phyloP scores from a whole-genome alignment of 2,329 filamentous ascomycete genomes.

The Epichloe uncinata region DNA sequence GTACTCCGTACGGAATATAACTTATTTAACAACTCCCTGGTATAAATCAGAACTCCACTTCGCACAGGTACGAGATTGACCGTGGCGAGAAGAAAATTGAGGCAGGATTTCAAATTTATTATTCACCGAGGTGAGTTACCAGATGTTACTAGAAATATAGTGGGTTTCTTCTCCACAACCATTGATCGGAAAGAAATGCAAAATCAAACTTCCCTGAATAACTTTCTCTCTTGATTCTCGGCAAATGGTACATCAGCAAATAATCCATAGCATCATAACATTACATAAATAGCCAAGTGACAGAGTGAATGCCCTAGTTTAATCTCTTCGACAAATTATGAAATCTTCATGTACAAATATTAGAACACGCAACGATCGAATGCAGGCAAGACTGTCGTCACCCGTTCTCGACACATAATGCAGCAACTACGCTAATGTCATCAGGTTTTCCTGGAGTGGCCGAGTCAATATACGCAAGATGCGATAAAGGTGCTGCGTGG shows the following conservation, averaged over 20 bases:
- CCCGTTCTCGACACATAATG: constrained; percentile 49
- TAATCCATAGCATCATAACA: no score
- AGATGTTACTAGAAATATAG: no score
- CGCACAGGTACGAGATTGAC: background rate
- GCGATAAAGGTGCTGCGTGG: background rate
- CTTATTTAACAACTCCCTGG: no score
- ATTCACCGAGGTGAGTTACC: no score
- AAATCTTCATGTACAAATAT: background rate
- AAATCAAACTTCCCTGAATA: no score
- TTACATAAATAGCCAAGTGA: background rate
- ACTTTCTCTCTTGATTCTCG: no score
- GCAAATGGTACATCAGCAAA: no score
- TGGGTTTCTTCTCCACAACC: no score
- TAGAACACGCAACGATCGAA: background rate
- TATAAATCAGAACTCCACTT: no score
- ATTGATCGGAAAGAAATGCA: no score
- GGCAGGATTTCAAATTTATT: no score
- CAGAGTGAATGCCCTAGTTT: background rate
- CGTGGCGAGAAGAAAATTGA: background rate
- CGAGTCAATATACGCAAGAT: constrained; percentile 3
- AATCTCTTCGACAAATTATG: background rate
- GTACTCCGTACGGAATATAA: no score
- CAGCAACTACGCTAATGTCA: constrained; percentile 91
- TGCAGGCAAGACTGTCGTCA: constrained; percentile 5
- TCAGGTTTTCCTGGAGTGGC: constrained; percentile 62